Evolutionary conservation across 139 green algal species (phyloP).

Genomic region (Tetradesmus lagerheimii): DNA sequence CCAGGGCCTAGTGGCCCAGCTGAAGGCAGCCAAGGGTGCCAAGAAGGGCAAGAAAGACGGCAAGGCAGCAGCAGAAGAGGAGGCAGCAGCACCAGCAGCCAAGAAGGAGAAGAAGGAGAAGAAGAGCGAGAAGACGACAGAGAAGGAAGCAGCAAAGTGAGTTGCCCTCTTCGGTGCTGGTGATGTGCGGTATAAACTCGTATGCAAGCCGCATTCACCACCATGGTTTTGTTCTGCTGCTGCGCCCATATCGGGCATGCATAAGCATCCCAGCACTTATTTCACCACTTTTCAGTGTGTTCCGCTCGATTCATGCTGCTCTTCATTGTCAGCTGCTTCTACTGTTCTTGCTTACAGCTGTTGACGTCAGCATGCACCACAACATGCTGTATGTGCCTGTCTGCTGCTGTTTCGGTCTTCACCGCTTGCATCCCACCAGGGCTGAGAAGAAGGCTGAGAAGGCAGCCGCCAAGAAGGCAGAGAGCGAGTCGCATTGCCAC

Average conservation of each 20-base stretch:
- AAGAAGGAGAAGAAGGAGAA: not conserved
- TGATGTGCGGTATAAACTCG: not conserved
- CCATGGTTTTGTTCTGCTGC: too few relatives aligned
- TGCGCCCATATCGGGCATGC: too few relatives aligned
- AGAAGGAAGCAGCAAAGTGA: conserved; percentile 11
- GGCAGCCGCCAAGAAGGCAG: not conserved
- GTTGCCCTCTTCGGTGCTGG: not conserved
- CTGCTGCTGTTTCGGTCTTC: too few relatives aligned
- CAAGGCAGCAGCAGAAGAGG: not conserved
- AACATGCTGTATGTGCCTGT: too few relatives aligned
- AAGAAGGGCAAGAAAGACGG: conserved; percentile 5
- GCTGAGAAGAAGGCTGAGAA: conserved; percentile 4
- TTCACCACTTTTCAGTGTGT: too few relatives aligned
- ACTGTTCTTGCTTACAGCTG: too few relatives aligned
- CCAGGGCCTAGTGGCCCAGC: not conserved
- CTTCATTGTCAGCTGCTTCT: too few relatives aligned
- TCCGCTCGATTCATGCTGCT: not conserved
- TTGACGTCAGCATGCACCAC: too few relatives aligned
- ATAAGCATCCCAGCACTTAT: too few relatives aligned
- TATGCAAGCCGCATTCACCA: not conserved
- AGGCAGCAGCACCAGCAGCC: not conserved
- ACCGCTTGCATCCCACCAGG: not conserved
- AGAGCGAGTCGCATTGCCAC: too few relatives aligned
- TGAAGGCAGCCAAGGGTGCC: not conserved
- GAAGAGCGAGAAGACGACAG: conserved; percentile 6